These are phyloP conservation scores for Mycena kentingensis DNA, from an alignment of 768 basidiomycete genomes.

Conservation along the genomic window DNA sequence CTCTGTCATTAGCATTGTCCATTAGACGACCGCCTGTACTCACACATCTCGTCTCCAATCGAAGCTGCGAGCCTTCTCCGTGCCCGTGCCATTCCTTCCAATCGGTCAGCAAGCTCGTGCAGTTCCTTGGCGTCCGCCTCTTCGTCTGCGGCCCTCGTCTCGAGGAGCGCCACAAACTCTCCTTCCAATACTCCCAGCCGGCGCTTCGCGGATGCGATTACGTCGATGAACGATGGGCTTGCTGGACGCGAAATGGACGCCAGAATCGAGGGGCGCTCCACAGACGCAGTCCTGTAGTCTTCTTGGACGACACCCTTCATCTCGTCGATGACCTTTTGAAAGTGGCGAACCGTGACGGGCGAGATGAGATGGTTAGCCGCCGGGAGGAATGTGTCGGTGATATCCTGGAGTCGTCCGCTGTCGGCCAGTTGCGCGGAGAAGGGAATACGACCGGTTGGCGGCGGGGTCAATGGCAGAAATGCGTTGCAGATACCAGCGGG, in stretches of 20 bases:
- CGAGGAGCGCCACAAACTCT: slow-evolving; percentile 18
- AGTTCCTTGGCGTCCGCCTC: slow-evolving; percentile 19
- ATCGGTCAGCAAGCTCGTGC: slow-evolving; percentile 11
- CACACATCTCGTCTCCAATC: slow-evolving; percentile 13
- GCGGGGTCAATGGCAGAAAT: slow-evolving; percentile 25
- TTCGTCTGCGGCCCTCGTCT: slow-evolving; percentile 16
- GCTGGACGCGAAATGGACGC: not conserved
- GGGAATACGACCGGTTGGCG: slow-evolving; percentile 21
- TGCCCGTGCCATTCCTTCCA: slow-evolving; percentile 11
- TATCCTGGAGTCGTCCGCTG: slow-evolving; percentile 6
- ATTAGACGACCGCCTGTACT: too few relatives aligned
- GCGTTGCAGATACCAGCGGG: slow-evolving; percentile 1
- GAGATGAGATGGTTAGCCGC: slow-evolving; percentile 13
- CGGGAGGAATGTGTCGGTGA: not conserved
- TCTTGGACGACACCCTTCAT: slow-evolving; percentile 15
- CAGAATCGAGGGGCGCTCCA: not conserved
- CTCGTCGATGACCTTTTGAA: slow-evolving; percentile 24
- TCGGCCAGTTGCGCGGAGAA: slow-evolving; percentile 6
- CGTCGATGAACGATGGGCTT: not conserved
- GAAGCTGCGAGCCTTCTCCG: slow-evolving; percentile 5
- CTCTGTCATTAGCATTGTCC: too few relatives aligned
- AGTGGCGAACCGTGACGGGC: slow-evolving; percentile 18
- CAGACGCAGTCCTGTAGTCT: not conserved
- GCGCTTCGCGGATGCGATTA: slow-evolving; percentile 1
- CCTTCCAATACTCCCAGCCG: slow-evolving; percentile 16